Percentiles rank a stretch among this genome's conserved stretches.
phyloP scores from a whole-genome alignment of 768 basidiomycete genomes.

The Boletus fagicola region DNA sequence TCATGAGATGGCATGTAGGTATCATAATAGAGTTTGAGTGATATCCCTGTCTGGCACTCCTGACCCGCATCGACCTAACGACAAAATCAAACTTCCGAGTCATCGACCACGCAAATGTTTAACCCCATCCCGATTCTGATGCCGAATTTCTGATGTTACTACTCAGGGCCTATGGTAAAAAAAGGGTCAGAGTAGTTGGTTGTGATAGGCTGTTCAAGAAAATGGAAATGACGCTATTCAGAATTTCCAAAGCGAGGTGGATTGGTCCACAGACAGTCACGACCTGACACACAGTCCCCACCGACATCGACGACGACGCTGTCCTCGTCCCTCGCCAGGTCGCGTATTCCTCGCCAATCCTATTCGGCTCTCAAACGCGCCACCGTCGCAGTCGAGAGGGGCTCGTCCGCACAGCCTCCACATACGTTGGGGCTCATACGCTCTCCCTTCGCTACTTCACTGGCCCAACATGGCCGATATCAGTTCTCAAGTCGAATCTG shows the following conservation, averaged over 20 bases:
- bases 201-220: slow-evolving; percentile 3
- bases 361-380: background rate
- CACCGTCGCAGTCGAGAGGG: background rate
- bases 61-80: background rate
- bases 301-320: slow-evolving; percentile 10
- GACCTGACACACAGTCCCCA: background rate
- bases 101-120: background rate
- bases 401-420: slow-evolving; percentile 1
- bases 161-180: background rate
- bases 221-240: slow-evolving; percentile 12
- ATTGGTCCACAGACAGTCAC: background rate
- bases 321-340: background rate
- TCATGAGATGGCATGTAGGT: background rate
- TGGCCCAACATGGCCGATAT: slow-evolving; percentile 16
- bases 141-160: background rate
- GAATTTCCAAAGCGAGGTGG: slow-evolving; percentile 14
- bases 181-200: background rate
- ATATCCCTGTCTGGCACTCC: background rate
- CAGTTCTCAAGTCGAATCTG: slow-evolving; percentile 45
- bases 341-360: background rate
- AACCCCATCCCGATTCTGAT: too few relatives aligned
- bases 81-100: background rate
- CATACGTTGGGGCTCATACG: slow-evolving; percentile 1
- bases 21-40: background rate
- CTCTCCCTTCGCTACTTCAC: background rate